These are phyloP conservation scores for Kwoniella sp. DNA, from an alignment of 768 basidiomycete species.

Conservation along the genomic window DNA sequence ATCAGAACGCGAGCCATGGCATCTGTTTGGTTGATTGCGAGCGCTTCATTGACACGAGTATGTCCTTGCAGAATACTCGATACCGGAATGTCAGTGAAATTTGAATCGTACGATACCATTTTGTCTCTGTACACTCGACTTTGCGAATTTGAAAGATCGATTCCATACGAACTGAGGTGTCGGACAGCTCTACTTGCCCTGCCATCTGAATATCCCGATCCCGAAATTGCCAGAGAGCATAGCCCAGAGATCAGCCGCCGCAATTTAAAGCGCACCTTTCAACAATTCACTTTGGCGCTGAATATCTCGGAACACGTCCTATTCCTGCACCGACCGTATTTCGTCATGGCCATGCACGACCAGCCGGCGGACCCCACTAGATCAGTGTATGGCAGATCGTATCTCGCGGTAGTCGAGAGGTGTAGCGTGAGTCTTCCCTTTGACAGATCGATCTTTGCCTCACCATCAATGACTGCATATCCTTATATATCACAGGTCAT, in stretches of 20 bases:
- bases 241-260: conserved; percentile 20
- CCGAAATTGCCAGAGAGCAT: conserved; percentile 10
- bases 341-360: conserved; percentile 32
- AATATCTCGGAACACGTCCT: conserved; percentile 32
- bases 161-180: conserved; percentile 32
- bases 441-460: too few relatives aligned
- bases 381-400: conserved; percentile 24
- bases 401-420: conserved; percentile 31
- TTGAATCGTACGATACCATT: conserved; percentile 16
- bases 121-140: conserved; percentile 18
- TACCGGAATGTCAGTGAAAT: conserved; percentile 15
- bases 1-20: neutral
- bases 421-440: conserved; percentile 28
- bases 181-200: conserved; percentile 21
- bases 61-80: conserved; percentile 11
- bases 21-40: too few relatives aligned
- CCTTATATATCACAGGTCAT: conserved; percentile 22
- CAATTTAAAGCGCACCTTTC: conserved; percentile 24
- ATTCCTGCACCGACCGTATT: conserved; percentile 35
- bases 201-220: conserved; percentile 29
- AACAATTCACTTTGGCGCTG: conserved; percentile 31
- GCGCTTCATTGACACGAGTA: too few relatives aligned
- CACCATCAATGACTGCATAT: too few relatives aligned
- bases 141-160: conserved; percentile 22
- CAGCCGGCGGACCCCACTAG: conserved; percentile 25